Percentiles rank a stretch among this genome's conserved stretches.
phyloP scores from a whole-genome alignment of 805 yeast genomes.

The Clavispora phyllophila region DNA sequence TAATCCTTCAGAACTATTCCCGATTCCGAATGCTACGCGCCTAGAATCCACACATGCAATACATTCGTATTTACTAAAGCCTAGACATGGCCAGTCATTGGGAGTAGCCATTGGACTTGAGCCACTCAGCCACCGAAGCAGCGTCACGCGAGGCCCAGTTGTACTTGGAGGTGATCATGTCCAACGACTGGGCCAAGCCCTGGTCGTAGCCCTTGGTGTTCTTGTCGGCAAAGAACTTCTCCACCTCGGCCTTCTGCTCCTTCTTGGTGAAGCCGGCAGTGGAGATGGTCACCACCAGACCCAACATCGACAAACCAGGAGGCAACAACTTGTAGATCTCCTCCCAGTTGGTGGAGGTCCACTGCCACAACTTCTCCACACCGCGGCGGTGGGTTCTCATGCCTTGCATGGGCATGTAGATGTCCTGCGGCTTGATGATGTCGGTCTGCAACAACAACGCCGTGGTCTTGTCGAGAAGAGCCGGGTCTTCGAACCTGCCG shows the following conservation, averaged over 20 bases:
- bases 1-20: too few relatives aligned
- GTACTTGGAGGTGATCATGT: constrained; percentile 50
- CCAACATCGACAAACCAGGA: constrained; percentile 75
- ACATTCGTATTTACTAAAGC: too few relatives aligned
- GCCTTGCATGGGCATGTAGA: constrained; percentile 73
- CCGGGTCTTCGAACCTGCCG: constrained; percentile 55
- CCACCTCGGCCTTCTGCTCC: constrained; percentile 47
- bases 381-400: constrained; percentile 61
- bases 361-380: constrained; percentile 63
- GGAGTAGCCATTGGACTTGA: constrained; percentile 32
- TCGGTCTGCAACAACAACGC: constrained; percentile 51
- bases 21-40: too few relatives aligned
- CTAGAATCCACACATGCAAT: too few relatives aligned
- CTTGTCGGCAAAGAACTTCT: constrained; percentile 46
- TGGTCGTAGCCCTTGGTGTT: constrained; percentile 62
- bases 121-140: constrained; percentile 43
- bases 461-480: constrained; percentile 52
- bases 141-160: constrained; percentile 58
- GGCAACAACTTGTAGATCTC: constrained; percentile 63
- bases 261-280: constrained; percentile 57
- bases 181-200: constrained; percentile 61
- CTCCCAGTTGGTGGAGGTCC: constrained; percentile 75
- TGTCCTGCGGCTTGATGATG: constrained; percentile 62
- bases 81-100: constrained; percentile 10
- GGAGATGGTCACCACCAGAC: constrained; percentile 61